Percentiles rank a stretch among this genome's conserved stretches.
These are phyloP conservation scores for Ophiocordyceps robertsii DNA, from an alignment of 2,329 filamentous ascomycete species.

Conservation along the genomic window DNA sequence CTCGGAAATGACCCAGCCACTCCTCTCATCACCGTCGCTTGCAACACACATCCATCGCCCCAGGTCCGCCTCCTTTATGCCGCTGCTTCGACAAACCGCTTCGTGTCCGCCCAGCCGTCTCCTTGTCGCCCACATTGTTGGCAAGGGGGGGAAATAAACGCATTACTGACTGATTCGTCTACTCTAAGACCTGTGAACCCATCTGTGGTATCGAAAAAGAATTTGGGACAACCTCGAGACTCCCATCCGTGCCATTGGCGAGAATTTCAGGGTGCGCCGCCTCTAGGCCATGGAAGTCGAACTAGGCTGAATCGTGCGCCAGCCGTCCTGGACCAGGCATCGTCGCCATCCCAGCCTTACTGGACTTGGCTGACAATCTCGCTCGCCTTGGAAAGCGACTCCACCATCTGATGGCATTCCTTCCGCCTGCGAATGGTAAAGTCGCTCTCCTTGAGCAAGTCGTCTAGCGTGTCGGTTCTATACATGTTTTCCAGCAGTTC, in stretches of 20 bases:
- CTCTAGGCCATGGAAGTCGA: too few species aligned
- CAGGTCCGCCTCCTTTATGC: background rate
- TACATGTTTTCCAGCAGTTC: slow-evolving; percentile 98
- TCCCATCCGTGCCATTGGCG: background rate
- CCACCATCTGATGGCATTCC: slow-evolving; percentile 99
- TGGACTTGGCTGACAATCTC: slow-evolving; percentile 86
- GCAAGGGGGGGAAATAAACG: background rate
- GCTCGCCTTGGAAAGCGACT: slow-evolving; percentile 75
- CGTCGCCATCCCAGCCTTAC: slow-evolving; percentile 20
- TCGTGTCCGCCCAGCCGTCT: slow-evolving; percentile 3
- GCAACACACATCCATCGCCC: background rate
- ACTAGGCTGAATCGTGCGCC: background rate
- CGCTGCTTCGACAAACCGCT: background rate
- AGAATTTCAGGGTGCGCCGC: background rate
- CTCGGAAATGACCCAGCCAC: too few species aligned
- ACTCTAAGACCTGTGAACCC: slow-evolving; percentile 18
- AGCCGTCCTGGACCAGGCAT: background rate
- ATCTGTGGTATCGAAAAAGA: slow-evolving; percentile 24
- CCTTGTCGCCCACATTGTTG: slow-evolving; percentile 1
- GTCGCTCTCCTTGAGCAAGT: slow-evolving; percentile 93
- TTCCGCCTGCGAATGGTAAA: slow-evolving; percentile 91
- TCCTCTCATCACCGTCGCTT: too few species aligned
- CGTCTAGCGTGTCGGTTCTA: slow-evolving; percentile 76
- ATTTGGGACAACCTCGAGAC: slow-evolving; percentile 2
- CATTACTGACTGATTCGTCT: slow-evolving; percentile 18